Percentiles rank a stretch among this genome's conserved stretches.
Evolutionary conservation across 768 basidiomycete genomes (phyloP).

Genomic region (Phaeotremella skinneri): DNA sequence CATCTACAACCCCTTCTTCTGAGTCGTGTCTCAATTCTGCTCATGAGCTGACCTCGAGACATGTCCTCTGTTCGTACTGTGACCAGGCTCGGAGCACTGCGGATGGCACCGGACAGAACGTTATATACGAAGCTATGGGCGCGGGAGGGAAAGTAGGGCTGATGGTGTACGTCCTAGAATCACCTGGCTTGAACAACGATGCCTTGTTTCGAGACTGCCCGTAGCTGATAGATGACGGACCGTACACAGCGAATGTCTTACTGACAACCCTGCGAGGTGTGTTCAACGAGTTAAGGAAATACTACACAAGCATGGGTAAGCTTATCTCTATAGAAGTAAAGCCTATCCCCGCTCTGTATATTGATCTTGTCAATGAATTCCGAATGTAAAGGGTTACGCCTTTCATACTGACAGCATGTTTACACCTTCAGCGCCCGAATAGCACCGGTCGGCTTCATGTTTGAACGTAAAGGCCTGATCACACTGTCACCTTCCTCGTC

Average conservation of each 20-base stretch:
- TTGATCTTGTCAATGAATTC: not conserved
- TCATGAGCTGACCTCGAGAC: not conserved
- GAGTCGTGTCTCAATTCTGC: not conserved
- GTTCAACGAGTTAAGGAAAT: conserved; percentile 41
- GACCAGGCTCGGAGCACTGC: conserved; percentile 26
- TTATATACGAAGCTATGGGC: conserved; percentile 47
- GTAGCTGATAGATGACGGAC: conserved; percentile 4
- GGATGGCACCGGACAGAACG: conserved; percentile 41
- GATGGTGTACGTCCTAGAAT: conserved; percentile 41
- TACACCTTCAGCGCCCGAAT: conserved; percentile 32
- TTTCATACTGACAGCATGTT: not conserved
- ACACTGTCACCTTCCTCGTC: conserved; percentile 13
- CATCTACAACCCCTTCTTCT: not conserved
- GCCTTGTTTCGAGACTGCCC: not conserved
- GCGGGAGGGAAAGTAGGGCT: conserved; percentile 43
- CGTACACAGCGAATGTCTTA: conserved; percentile 40
- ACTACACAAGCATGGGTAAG: conserved; percentile 37
- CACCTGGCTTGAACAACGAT: not conserved
- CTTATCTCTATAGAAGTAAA: not conserved
- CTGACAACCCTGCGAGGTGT: conserved; percentile 39
- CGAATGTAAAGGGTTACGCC: no score
- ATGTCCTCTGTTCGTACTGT: not conserved
- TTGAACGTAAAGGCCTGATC: conserved; percentile 47
- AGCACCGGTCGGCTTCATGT: conserved; percentile 43
- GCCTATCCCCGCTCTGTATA: not conserved